phyloP scores from a whole-genome alignment of 1,139 yeast genomes.

The Kurtzmaniella quercitrusa region DNA sequence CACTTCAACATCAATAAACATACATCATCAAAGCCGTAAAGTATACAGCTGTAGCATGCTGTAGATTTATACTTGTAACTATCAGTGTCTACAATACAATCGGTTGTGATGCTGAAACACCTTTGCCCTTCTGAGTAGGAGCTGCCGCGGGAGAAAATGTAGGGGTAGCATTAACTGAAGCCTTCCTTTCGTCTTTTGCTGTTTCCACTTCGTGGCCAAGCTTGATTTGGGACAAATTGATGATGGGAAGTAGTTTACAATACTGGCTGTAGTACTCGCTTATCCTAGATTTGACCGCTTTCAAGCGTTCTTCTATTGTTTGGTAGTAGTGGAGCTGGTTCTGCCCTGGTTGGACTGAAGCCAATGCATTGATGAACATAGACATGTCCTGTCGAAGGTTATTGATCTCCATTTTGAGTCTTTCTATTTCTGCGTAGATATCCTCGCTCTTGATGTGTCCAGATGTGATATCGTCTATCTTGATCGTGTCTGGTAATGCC shows the following conservation, averaged over 20 bases:
- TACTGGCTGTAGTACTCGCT: slow-evolving; percentile 42
- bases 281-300: slow-evolving; percentile 34
- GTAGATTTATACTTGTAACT: no score
- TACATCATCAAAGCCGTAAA: no score
- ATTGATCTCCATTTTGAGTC: slow-evolving; percentile 41
- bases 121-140: slow-evolving; percentile 2
- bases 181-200: background rate
- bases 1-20: no score
- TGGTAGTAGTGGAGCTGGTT: slow-evolving; percentile 37
- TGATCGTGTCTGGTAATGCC: slow-evolving; percentile 33
- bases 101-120: slow-evolving; percentile 6
- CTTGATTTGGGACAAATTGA: slow-evolving; percentile 47
- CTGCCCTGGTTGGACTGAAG: slow-evolving; percentile 31
- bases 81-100: slow-evolving; percentile 8
- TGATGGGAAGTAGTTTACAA: slow-evolving; percentile 43
- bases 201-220: slow-evolving; percentile 44
- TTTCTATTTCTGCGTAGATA: slow-evolving; percentile 37
- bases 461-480: slow-evolving; percentile 44
- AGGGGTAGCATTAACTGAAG: background rate
- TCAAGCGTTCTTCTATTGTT: slow-evolving; percentile 25
- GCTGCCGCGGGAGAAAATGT: background rate
- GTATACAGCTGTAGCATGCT: no score
- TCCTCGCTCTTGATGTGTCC: slow-evolving; percentile 37
- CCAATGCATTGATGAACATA: slow-evolving; percentile 34
- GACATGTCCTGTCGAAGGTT: slow-evolving; percentile 43